A percentile compares a stretch with the other conserved stretches of the same genome.
These are phyloP conservation scores for Capsicum rhomboideum DNA, from an alignment of 257 asterid species.

Conservation along the genomic window DNA sequence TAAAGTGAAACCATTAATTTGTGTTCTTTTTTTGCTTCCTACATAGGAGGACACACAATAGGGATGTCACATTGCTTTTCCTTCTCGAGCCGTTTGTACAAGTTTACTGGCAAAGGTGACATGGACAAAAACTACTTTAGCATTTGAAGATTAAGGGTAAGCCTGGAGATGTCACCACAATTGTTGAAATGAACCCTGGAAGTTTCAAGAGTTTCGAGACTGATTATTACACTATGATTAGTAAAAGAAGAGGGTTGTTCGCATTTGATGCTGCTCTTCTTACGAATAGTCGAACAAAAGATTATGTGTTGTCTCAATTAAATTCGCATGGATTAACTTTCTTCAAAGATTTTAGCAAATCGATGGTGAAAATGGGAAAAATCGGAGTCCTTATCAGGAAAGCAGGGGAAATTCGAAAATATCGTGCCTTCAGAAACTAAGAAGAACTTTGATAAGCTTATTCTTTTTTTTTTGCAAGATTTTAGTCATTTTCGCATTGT, in stretches of 20 bases:
- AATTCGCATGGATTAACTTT: slow-evolving; percentile 9
- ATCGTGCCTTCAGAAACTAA: slow-evolving; percentile 9
- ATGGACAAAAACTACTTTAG: slow-evolving; percentile 17
- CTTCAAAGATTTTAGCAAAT: slow-evolving; percentile 38
- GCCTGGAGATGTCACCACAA: background rate
- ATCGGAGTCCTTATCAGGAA: slow-evolving; percentile 25
- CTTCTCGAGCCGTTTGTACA: slow-evolving; percentile 15
- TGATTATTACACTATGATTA: slow-evolving; percentile 10
- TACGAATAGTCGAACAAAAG: slow-evolving; percentile 16
- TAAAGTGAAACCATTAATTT: background rate
- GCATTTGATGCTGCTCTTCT: slow-evolving; percentile 33
- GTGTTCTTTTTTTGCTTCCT: background rate
- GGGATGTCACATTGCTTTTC: background rate
- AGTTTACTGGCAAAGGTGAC: slow-evolving; percentile 23
- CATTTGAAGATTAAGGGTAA: background rate
- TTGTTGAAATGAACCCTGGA: slow-evolving; percentile 21
- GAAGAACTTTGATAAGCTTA: background rate
- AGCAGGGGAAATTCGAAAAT: slow-evolving; percentile 28
- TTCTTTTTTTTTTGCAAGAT: background rate
- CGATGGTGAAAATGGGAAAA: slow-evolving; percentile 33
- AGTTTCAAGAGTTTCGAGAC: slow-evolving; percentile 26
- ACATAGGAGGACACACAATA: background rate
- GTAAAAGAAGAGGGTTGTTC: slow-evolving; percentile 27
- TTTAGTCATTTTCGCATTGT: background rate
- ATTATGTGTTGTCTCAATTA: slow-evolving; percentile 19